These are phyloP conservation scores for Crithidia sp. DNA, from an alignment of 208 protist genomes.

Conservation along the genomic window DNA sequence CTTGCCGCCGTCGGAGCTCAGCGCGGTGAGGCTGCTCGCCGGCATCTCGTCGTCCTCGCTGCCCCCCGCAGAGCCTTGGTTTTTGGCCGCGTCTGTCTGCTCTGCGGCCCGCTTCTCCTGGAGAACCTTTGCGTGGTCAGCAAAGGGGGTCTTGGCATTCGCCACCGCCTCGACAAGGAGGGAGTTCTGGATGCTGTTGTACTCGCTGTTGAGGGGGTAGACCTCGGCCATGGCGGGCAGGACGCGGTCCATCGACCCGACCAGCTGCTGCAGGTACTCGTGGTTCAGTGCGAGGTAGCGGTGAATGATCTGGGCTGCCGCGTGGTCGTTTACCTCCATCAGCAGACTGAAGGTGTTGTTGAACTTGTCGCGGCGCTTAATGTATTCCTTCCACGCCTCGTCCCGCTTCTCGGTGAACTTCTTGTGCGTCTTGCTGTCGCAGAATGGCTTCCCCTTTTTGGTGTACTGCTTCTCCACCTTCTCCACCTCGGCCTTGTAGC, in stretches of 20 bases:
- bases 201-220: slow-evolving; percentile 69
- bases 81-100: background rate
- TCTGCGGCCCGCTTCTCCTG: slow-evolving; percentile 7
- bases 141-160: slow-evolving; percentile 38
- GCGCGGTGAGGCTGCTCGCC: slow-evolving; percentile 16
- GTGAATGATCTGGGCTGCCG: slow-evolving; percentile 65
- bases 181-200: slow-evolving; percentile 59
- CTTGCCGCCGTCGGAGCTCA: slow-evolving; percentile 13
- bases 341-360: slow-evolving; percentile 54
- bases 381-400: slow-evolving; percentile 47
- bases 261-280: slow-evolving; percentile 63
- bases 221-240: slow-evolving; percentile 58
- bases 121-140: slow-evolving; percentile 36
- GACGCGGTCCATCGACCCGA: slow-evolving; percentile 47
- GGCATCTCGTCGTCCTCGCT: slow-evolving; percentile 13
- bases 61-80: background rate
- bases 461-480: slow-evolving; percentile 65
- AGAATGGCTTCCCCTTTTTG: slow-evolving; percentile 67
- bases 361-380: slow-evolving; percentile 43
- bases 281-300: slow-evolving; percentile 64
- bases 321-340: slow-evolving; percentile 78
- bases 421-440: slow-evolving; percentile 63
- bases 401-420: slow-evolving; percentile 59
- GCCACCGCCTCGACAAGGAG: slow-evolving; percentile 60
- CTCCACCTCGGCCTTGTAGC: slow-evolving; percentile 63